phyloP scores from a whole-genome alignment of 2,329 filamentous ascomycete species.

The Stagonosporopsis chrysanthemi region DNA sequence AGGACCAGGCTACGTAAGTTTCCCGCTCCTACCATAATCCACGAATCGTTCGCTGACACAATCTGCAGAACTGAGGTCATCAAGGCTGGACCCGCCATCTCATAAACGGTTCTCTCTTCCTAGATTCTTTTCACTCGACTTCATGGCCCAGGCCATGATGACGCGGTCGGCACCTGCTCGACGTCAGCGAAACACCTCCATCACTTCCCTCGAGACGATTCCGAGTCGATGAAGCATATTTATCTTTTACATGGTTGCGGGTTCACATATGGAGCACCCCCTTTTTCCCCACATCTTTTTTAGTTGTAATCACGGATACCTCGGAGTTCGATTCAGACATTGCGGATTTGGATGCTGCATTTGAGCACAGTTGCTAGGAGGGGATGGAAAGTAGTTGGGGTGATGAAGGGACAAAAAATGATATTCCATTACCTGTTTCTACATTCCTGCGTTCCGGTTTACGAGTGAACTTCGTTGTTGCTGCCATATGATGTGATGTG shows the following conservation, averaged over 20 bases:
- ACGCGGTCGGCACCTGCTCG: neutral
- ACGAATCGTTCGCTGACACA: too few relatives aligned
- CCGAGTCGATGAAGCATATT: conserved; percentile 5
- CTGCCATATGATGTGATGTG: neutral
- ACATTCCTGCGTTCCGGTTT: neutral
- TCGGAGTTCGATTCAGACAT: conserved; percentile 6
- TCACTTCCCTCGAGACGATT: neutral
- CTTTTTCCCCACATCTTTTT: neutral
- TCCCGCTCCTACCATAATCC: neutral
- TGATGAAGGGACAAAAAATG: neutral
- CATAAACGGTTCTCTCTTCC: neutral
- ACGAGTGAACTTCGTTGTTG: neutral
- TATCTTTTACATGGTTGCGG: conserved; percentile 22
- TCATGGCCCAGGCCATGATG: too few relatives aligned
- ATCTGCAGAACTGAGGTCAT: neutral
- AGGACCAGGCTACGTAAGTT: conserved; percentile 48
- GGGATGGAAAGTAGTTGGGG: neutral
- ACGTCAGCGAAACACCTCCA: conserved; percentile 20
- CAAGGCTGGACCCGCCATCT: neutral
- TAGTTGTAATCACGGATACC: conserved; percentile 15
- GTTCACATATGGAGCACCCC: conserved; percentile 18
- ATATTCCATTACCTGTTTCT: neutral
- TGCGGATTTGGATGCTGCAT: conserved; percentile 8
- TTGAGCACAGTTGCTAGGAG: neutral
- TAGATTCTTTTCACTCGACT: too few relatives aligned